These are phyloP conservation scores for Rhizopus arrhizus DNA, from an alignment of 371 early-diverging fungal species.

Conservation along the genomic window DNA sequence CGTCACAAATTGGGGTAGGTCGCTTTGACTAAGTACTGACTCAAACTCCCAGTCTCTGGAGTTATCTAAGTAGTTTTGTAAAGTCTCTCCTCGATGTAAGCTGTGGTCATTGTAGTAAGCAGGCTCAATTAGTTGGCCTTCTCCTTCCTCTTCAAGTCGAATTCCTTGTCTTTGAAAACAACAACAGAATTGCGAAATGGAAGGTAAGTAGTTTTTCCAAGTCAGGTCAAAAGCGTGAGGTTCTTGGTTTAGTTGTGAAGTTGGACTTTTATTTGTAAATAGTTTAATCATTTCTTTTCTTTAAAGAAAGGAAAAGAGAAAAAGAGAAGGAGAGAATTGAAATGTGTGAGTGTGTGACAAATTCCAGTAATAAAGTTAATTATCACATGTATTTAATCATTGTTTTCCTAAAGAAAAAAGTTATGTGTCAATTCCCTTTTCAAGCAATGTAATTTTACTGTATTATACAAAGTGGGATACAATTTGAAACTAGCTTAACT, in stretches of 20 bases:
- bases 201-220: constrained; percentile 52
- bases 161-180: constrained; percentile 21
- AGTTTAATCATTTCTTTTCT: not conserved
- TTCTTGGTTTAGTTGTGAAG: not conserved
- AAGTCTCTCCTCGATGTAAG: constrained; percentile 29
- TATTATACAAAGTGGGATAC: not conserved
- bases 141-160: constrained; percentile 37
- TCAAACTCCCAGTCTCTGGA: constrained; percentile 40
- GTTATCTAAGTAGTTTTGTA: constrained; percentile 29
- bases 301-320: not conserved
- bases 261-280: not conserved
- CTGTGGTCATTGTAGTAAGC: constrained; percentile 39
- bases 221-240: constrained; percentile 44
- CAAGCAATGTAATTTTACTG: not conserved
- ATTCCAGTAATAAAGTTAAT: constrained; percentile 1
- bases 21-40: constrained; percentile 19
- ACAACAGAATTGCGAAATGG: constrained; percentile 31
- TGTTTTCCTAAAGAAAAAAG: not conserved
- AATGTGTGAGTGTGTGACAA: not conserved
- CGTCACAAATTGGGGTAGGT: constrained; percentile 35
- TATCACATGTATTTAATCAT: constrained; percentile 5
- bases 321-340: not conserved
- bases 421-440: not conserved
- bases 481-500: too few species aligned
- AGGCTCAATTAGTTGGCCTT: constrained; percentile 29